These are phyloP conservation scores for Vaccinium macrocarpon DNA, from an alignment of 148 eudicot genomes.

Conservation along the genomic window DNA sequence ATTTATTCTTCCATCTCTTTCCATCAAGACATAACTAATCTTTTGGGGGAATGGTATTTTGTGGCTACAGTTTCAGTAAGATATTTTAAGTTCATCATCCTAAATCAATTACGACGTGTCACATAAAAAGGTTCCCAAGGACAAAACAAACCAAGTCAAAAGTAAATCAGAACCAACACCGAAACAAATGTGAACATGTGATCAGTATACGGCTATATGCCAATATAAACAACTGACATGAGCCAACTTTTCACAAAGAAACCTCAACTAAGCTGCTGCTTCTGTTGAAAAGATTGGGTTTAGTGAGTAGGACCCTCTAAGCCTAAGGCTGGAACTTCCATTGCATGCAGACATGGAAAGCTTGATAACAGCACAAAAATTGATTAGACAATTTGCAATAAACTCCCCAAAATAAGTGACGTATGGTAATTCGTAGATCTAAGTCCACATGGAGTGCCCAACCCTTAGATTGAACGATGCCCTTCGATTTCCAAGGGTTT, in stretches of 20 bases:
- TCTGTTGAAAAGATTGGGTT: not conserved
- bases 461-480: not conserved
- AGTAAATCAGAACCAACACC: not conserved
- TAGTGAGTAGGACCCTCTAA: not conserved
- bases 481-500: not conserved
- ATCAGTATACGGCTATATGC: not conserved
- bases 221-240: not conserved
- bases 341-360: constrained; percentile 6
- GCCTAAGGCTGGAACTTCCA: not conserved
- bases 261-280: not conserved
- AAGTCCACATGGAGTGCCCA: not conserved
- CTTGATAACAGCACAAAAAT: not conserved
- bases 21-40: not conserved
- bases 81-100: not conserved
- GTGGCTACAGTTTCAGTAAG: not conserved
- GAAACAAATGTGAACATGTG: not conserved
- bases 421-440: not conserved
- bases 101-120: not conserved
- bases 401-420: not conserved
- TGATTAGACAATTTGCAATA: not conserved
- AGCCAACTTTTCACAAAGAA: not conserved
- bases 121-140: not conserved
- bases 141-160: not conserved
- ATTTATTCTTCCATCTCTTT: not conserved
- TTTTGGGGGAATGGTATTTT: not conserved